Base-by-base conservation (phyloP, 176 grass and related monocot species). In the Saccharum officinarum region DNA sequence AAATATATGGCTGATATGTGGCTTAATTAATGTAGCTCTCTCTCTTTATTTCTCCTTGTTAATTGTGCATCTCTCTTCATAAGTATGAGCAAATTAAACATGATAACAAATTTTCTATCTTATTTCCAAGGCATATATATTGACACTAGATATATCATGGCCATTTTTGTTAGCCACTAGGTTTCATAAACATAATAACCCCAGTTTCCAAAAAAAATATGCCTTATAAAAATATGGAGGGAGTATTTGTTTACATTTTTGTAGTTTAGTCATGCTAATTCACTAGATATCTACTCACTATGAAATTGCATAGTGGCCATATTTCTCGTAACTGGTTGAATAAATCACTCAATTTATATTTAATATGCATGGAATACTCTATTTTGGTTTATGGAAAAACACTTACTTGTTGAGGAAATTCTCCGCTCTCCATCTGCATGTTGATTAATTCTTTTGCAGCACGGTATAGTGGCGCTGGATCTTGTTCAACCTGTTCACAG, bases 361-460 rank as follows among this genome's bases (percentile, higher is more conserved):
- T 16, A 60, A 59, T n/a, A 59, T 72, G 39, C 22, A 15, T 1
- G 2, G 12, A 46, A 45, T 47, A 15, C 41, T 46, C 20, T 71
- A n/a, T 2, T 16, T 49, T 10, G 3, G 1, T 74, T 30, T 10
- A 13, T 72, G 3, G 28, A 33, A 26, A 46, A 49, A 45, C 30
- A 33, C 78, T 72, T 73, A 86, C 88, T 59, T 90, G 88, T 61
- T 90, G 79, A 3, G 88, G 88, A 83, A 90, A 90, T 66, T 90
- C 88, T 13, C 88, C 88, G 10, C 50, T 66, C 22, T 90, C 79
- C 79, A 79, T 65, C 65, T 90, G 83, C 64, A 86, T 85, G 25
- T 90, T 86, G 16, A 90, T 90, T 26, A 90, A 67, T 20, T 54
- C 30, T 36, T 83, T 86, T 30, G 79, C 83, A 73, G 88, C 88